These are phyloP conservation scores for Russula foetens DNA, from an alignment of 768 basidiomycete species.

Conservation along the genomic window DNA sequence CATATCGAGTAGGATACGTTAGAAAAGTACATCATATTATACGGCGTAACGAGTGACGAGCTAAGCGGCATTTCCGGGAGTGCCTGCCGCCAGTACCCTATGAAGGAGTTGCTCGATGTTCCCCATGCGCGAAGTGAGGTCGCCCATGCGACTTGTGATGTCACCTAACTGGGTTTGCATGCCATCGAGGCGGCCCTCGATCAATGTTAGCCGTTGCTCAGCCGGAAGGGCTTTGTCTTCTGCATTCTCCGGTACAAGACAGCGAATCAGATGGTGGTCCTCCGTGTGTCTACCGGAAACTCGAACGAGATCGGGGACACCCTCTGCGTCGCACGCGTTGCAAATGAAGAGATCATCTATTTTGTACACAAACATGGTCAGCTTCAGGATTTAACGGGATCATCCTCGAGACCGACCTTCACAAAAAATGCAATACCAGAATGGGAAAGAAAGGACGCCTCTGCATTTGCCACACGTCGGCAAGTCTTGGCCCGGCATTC, in stretches of 20 bases:
- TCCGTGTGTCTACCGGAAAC: not conserved
- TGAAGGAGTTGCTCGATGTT: no score
- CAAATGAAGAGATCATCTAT: not conserved
- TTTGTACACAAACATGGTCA: not conserved
- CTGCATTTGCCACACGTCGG: conserved; percentile 22
- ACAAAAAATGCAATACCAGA: conserved; percentile 1
- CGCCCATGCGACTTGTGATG: no score
- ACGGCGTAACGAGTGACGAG: no score
- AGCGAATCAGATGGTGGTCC: conserved; percentile 9
- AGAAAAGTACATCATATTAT: no score
- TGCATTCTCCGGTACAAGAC: not conserved
- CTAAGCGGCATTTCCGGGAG: no score
- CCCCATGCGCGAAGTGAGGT: no score
- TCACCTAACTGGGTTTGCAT: not conserved
- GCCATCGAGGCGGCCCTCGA: not conserved
- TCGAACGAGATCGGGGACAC: not conserved
- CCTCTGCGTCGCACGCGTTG: not conserved
- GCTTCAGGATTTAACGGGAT: not conserved
- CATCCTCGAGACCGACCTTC: not conserved
- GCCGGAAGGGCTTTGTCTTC: not conserved
- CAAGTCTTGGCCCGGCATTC: conserved; percentile 20
- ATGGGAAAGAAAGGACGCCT: conserved; percentile 7
- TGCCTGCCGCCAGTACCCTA: no score
- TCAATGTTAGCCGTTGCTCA: conserved; percentile 1
- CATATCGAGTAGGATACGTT: no score